Evolutionary conservation across 257 asterid genomes (phyloP).

Genomic region (Echium plantagineum): DNA sequence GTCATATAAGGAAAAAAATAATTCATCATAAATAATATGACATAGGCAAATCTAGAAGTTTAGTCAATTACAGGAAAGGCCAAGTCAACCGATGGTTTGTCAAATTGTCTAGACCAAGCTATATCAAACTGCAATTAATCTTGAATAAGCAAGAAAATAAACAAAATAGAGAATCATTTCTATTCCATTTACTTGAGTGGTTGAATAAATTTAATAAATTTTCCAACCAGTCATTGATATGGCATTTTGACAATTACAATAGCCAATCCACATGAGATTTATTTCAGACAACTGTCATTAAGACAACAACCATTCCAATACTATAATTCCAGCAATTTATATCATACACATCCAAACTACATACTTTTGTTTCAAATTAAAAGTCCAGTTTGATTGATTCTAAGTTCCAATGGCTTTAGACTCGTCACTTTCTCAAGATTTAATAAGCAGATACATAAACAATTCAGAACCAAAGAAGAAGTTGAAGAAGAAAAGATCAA

Average conservation of each 20-base stretch:
- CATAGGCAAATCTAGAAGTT: background rate
- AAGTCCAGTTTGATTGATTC: background rate
- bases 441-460: slow-evolving; percentile 13
- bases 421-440: slow-evolving; percentile 14
- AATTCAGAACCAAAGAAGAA: slow-evolving; percentile 16
- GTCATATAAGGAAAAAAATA: too few species aligned
- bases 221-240: background rate
- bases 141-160: too few species aligned
- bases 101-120: background rate
- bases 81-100: background rate
- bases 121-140: background rate
- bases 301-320: background rate
- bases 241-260: background rate
- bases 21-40: background rate
- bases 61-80: background rate
- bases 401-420: slow-evolving; percentile 24
- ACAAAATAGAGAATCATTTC: background rate
- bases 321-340: background rate
- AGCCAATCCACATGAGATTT: background rate
- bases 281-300: background rate
- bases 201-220: background rate
- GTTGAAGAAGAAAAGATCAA: slow-evolving; percentile 15
- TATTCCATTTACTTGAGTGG: slow-evolving; percentile 1
- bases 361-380: background rate
- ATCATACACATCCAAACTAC: background rate